phyloP scores from a whole-genome alignment of 2,329 filamentous ascomycete species.

The Pyrenochaeta sp. region DNA sequence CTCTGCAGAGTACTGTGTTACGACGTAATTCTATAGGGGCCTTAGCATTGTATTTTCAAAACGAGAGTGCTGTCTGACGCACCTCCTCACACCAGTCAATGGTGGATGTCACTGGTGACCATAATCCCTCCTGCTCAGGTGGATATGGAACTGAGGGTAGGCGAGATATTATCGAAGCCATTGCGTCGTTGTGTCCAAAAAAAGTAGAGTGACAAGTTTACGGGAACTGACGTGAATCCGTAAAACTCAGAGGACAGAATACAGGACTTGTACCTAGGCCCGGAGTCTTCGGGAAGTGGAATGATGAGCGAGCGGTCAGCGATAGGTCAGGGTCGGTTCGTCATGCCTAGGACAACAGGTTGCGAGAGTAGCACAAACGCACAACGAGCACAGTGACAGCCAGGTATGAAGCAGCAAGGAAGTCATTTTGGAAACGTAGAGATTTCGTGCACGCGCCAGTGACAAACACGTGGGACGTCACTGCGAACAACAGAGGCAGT shows the following conservation, averaged over 20 bases:
- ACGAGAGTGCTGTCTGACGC: conserved; percentile 17
- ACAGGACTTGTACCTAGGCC: conserved; percentile 16
- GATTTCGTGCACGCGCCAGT: not conserved
- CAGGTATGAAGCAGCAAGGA: not conserved
- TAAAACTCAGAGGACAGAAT: not conserved
- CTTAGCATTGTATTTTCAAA: conserved; percentile 6
- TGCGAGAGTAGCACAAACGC: conserved; percentile 3
- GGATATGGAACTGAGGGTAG: conserved; percentile 59
- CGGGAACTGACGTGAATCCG: not conserved
- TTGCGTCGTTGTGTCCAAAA: conserved; percentile 11
- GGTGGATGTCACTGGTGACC: conserved; percentile 75
- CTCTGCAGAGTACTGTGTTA: conserved; percentile 78
- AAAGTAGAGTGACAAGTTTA: not conserved
- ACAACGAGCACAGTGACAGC: not conserved
- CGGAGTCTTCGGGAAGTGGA: conserved; percentile 26
- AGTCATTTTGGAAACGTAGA: not conserved
- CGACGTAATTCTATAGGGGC: conserved; percentile 71
- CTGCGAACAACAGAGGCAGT: conserved; percentile 2
- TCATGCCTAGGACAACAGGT: conserved; percentile 3
- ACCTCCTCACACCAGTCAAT: conserved; percentile 85
- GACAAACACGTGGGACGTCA: not conserved
- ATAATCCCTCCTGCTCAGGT: conserved; percentile 66
- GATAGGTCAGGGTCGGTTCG: conserved; percentile 7
- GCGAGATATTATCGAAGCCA: conserved; percentile 46
- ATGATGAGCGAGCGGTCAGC: conserved; percentile 18